A percentile compares a stretch with the other conserved stretches of the same genome.
phyloP scores from a whole-genome alignment of 805 yeast species.

The Cyberlindnera mrakii region DNA sequence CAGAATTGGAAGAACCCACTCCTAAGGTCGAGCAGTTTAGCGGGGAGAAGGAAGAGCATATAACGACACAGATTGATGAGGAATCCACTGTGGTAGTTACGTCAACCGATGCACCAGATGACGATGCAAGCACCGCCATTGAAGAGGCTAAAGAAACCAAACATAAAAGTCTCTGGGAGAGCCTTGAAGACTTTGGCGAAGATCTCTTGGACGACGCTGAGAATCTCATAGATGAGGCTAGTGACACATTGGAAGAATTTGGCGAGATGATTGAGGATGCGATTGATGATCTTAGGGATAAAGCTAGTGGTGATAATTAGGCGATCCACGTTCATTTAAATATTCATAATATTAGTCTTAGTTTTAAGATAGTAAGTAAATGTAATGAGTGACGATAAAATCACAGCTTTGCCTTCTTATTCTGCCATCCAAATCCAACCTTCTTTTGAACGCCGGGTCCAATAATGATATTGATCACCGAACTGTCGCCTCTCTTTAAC shows the following conservation, averaged over 20 bases:
- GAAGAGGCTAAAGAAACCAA: not conserved
- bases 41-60: not conserved
- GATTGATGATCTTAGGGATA: conserved; percentile 4
- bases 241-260: conserved; percentile 10
- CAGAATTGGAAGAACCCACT: not conserved
- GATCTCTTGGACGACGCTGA: conserved; percentile 14
- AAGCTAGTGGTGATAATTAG: not conserved
- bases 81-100: not conserved
- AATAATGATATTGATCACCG: conserved; percentile 55
- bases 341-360: not conserved
- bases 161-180: conserved; percentile 23
- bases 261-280: conserved; percentile 16
- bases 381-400: not conserved
- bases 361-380: not conserved
- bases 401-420: conserved; percentile 30
- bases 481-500: conserved; percentile 27
- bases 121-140: not conserved
- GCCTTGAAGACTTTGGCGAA: conserved; percentile 21
- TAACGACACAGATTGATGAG: not conserved
- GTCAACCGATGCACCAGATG: conserved; percentile 4
- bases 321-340: too few relatives aligned
- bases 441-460: conserved; percentile 50
- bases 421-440: conserved; percentile 65
- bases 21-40: not conserved
- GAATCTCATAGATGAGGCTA: conserved; percentile 12